Evolutionary conservation across 768 basidiomycete genomes (phyloP).

Genomic region (Pleurotus eryngii): DNA sequence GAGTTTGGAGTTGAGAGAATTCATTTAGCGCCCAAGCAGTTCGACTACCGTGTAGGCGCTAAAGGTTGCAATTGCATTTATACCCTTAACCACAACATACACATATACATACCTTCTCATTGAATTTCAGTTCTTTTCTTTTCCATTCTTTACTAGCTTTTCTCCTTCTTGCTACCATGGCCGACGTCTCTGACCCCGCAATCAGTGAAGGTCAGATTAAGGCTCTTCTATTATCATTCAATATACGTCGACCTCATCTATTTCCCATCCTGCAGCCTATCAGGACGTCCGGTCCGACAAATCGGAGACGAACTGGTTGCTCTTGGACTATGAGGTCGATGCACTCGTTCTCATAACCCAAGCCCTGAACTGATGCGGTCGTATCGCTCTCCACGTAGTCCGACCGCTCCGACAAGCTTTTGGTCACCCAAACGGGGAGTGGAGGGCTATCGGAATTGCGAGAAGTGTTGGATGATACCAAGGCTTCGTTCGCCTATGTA

Average conservation of each 20-base stretch:
- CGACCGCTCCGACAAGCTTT: constrained; percentile 79
- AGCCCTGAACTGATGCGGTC: constrained; percentile 1
- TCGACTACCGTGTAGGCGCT: too few species aligned
- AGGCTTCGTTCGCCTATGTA: constrained; percentile 81
- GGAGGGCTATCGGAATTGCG: constrained; percentile 79
- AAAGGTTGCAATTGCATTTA: too few species aligned
- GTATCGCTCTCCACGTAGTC: constrained; percentile 31
- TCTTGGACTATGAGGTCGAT: constrained; percentile 78
- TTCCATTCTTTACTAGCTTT: constrained; percentile 2
- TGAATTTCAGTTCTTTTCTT: constrained; percentile 2
- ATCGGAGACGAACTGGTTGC: constrained; percentile 83
- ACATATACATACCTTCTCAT: not conserved
- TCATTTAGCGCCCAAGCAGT: too few species aligned
- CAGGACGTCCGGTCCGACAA: constrained; percentile 84
- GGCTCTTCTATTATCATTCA: not conserved
- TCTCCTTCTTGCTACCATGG: constrained; percentile 43
- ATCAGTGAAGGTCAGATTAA: constrained; percentile 64
- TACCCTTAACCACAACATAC: not conserved
- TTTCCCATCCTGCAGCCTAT: constrained; percentile 59
- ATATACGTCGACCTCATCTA: constrained; percentile 17
- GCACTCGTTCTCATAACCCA: not conserved
- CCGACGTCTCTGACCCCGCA: constrained; percentile 71
- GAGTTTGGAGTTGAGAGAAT: not conserved
- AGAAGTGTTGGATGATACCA: constrained; percentile 64
- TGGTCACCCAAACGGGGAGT: constrained; percentile 73